Percentiles rank a stretch among this genome's conserved stretches.
Evolutionary conservation across 257 asterid species (phyloP).

Genomic region (Solanum pimpinellifolium): DNA sequence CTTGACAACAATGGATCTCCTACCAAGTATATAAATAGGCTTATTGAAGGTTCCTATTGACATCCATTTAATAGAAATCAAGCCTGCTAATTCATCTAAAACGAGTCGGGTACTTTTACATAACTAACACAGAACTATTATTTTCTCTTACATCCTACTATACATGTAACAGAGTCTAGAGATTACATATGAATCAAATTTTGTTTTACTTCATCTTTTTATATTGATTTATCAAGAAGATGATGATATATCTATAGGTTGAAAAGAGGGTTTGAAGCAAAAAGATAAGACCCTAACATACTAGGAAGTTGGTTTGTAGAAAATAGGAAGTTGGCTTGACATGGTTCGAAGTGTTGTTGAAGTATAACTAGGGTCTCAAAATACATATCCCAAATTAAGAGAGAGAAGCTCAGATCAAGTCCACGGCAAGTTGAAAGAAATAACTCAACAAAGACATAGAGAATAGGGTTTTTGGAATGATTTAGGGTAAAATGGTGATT

Average conservation of each 20-base stretch:
- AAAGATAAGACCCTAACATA: not conserved
- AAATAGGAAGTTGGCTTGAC: not conserved
- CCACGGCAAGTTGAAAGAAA: not conserved
- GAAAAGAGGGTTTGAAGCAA: not conserved
- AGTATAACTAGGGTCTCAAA: not conserved
- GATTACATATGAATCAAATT: not conserved
- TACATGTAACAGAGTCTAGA: not conserved
- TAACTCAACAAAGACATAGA: not conserved
- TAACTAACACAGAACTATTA: not conserved
- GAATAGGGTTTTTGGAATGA: not conserved
- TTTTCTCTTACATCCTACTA: not conserved
- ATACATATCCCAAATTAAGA: not conserved
- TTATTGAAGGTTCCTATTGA: not conserved
- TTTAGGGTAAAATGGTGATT: not conserved
- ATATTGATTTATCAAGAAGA: not conserved
- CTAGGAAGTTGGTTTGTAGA: not conserved
- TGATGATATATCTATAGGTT: not conserved
- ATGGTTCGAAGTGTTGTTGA: not conserved
- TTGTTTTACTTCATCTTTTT: not conserved
- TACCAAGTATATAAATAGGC: not conserved
- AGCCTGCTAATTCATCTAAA: not conserved
- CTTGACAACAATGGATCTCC: not conserved
- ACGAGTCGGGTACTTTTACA: not conserved
- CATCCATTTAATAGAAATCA: not conserved
- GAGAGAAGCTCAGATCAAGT: not conserved